Conservation (phyloP, 2,329 filamentous ascomycete genomes). For the Cryoendolithus antarcticus region DNA sequence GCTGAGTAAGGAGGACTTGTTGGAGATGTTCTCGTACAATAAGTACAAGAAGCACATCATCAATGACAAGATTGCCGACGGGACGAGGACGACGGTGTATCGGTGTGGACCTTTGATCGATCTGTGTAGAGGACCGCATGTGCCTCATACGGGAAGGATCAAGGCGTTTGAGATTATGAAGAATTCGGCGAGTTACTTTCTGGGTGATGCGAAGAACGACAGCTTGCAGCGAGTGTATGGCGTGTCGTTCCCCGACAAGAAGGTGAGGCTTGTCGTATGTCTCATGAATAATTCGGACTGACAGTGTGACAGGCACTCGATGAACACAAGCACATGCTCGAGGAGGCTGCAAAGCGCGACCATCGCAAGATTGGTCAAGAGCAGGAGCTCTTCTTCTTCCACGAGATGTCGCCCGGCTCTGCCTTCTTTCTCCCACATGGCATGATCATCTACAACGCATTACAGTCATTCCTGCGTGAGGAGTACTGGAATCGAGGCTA, state of each 20-base stretch:
- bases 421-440: conserved; percentile 89
- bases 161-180: conserved; percentile 93
- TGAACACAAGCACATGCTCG: conserved; percentile 87
- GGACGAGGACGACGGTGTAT: conserved; percentile 87
- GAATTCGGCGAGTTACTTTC: conserved; percentile 77
- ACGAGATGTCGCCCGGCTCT: conserved; percentile 83
- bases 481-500: conserved; percentile 93
- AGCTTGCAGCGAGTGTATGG: conserved; percentile 94
- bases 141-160: conserved; percentile 84
- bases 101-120: conserved; percentile 89
- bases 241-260: conserved; percentile 95
- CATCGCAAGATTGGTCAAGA: conserved; percentile 89
- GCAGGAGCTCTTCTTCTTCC: conserved; percentile 96
- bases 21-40: conserved; percentile 96
- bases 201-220: conserved; percentile 87
- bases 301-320: conserved; percentile 38
- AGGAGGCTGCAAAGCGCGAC: conserved; percentile 95
- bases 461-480: conserved; percentile 67
- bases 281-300: background rate
- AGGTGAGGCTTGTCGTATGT: conserved; percentile 39
- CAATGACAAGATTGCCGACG: conserved; percentile 78
- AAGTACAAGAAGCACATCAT: conserved; percentile 99
- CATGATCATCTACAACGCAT: conserved; percentile 81
- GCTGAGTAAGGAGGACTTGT: conserved; percentile 78
- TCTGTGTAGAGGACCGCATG: conserved; percentile 87